Base-by-base conservation (phyloP, 1,284 basidiomycete genomes). In the Coniferiporia sulphurascens region DNA sequence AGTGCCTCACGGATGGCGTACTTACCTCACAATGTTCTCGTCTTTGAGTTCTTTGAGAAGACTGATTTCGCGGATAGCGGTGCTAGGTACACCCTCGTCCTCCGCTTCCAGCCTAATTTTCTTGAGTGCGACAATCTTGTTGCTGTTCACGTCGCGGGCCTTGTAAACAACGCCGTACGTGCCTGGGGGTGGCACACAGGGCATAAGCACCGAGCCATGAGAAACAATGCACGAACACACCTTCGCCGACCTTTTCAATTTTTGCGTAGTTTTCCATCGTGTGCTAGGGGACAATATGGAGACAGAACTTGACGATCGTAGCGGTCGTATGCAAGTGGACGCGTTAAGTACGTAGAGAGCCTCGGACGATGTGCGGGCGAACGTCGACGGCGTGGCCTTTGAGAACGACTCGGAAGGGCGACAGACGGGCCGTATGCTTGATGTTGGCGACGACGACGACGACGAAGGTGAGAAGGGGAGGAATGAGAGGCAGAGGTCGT, bases 111-210 rank as follows among this genome's bases (percentile, higher is more conserved):
- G 85, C 59, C 96, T 84, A 69, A 99, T 99, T 82, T 99, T 98
- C 84, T 99, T 99, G 69, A 95, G 79, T 52, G 95, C 95, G 55
- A 95, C 95, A 67, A 93, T 84, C 73, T 85, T 71, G 75, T 91
- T 85, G 55, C 85, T 85, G 66, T 76, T 79, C 71, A 86, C 74
- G 73, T 93, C 85, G 70, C 86, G 85, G 64, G 87, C 93, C 74
- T 95, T 95, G 83, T 98, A 98, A 17, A 99, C 96, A 58, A 98
- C 96, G 64, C 97, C 97, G 68, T 99, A 99, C 50, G 97, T 99
- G 68, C 96, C 96, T 98, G 34, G 5, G 54, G 32, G 44, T 36
- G 52, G 58, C 48, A 52, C 49, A 44, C 35, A 53, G 19, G 27
- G 52, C 21, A 56, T 48, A 49, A 58, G 46, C 46, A 51, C 13